These are phyloP conservation scores for Geotrichum aggregatum DNA, from an alignment of 1,139 yeast genomes.

Conservation along the genomic window DNA sequence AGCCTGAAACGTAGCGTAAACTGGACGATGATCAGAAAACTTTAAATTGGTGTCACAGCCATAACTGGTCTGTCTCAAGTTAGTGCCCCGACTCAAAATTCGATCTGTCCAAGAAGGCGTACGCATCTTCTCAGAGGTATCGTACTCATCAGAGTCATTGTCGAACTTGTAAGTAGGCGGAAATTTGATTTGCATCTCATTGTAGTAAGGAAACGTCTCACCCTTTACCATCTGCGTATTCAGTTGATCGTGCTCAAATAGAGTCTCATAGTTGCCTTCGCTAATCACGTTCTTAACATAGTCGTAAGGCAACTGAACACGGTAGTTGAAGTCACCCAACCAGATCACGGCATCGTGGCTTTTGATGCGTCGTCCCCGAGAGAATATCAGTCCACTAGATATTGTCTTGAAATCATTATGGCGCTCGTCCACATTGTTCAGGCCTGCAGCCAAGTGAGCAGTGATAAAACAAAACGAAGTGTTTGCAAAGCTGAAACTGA, in stretches of 20 bases:
- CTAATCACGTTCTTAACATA: slow-evolving; percentile 60
- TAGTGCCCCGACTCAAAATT: slow-evolving; percentile 51
- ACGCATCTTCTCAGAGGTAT: slow-evolving; percentile 85
- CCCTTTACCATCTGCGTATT: slow-evolving; percentile 79
- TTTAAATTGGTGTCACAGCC: slow-evolving; percentile 55
- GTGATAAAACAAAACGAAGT: slow-evolving; percentile 81
- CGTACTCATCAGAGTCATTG: slow-evolving; percentile 78
- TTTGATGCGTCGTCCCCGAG: slow-evolving; percentile 60
- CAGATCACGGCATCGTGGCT: slow-evolving; percentile 87
- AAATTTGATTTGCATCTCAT: slow-evolving; percentile 73
- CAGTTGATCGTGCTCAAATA: slow-evolving; percentile 76
- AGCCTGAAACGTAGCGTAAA: slow-evolving; percentile 70
- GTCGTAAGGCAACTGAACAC: slow-evolving; percentile 73
- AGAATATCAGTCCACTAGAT: slow-evolving; percentile 69
- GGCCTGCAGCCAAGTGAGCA: slow-evolving; percentile 93
- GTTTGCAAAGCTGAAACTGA: slow-evolving; percentile 70
- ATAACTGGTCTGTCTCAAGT: slow-evolving; percentile 61
- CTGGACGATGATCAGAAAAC: slow-evolving; percentile 94
- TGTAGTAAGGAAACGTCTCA: slow-evolving; percentile 76
- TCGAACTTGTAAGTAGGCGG: slow-evolving; percentile 93
- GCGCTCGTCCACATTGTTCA: slow-evolving; percentile 76
- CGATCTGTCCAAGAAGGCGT: slow-evolving; percentile 98
- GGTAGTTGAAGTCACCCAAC: slow-evolving; percentile 94
- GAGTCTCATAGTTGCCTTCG: slow-evolving; percentile 44
- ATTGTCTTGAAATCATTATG: slow-evolving; percentile 84